Evolutionary conservation across 1,139 yeast species (phyloP).

Genomic region (Pichia sp.): DNA sequence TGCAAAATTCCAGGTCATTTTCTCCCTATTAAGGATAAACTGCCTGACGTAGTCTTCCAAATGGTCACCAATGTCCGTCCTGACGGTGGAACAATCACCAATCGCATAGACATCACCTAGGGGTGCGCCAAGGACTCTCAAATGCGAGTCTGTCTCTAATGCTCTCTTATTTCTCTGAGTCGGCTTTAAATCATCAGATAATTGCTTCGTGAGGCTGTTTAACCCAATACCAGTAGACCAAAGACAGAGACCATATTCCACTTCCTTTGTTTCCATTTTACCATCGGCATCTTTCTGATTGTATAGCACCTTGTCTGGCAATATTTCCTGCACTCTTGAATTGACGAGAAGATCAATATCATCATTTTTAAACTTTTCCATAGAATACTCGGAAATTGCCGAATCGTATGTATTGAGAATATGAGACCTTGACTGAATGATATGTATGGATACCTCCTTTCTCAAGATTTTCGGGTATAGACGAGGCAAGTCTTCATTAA

Average conservation of each 20-base stretch:
- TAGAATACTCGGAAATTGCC: slow-evolving; percentile 52
- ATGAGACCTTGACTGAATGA: slow-evolving; percentile 57
- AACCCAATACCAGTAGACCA: slow-evolving; percentile 69
- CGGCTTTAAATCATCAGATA: slow-evolving; percentile 36
- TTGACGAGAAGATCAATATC: slow-evolving; percentile 51
- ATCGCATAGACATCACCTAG: slow-evolving; percentile 58
- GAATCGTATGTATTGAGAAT: slow-evolving; percentile 59
- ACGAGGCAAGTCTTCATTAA: slow-evolving; percentile 50
- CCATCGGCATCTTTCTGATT: slow-evolving; percentile 33
- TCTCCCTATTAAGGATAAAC: slow-evolving; percentile 30
- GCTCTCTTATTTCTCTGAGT: slow-evolving; percentile 52
- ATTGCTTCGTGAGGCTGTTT: slow-evolving; percentile 45
- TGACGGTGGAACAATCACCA: slow-evolving; percentile 60
- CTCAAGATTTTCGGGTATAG: slow-evolving; percentile 50
- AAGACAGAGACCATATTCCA: slow-evolving; percentile 54
- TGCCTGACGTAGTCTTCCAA: slow-evolving; percentile 39
- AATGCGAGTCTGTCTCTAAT: slow-evolving; percentile 59
- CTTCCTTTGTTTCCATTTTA: slow-evolving; percentile 34
- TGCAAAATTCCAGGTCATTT: background rate
- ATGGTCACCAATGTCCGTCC: slow-evolving; percentile 49
- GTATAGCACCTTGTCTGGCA: slow-evolving; percentile 46
- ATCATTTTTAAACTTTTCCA: slow-evolving; percentile 51
- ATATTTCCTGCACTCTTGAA: slow-evolving; percentile 50
- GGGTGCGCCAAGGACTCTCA: slow-evolving; percentile 56
- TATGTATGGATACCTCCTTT: slow-evolving; percentile 54